Base-by-base conservation (phyloP, 495 filamentous ascomycete genomes). In the Parmelia sp. region DNA sequence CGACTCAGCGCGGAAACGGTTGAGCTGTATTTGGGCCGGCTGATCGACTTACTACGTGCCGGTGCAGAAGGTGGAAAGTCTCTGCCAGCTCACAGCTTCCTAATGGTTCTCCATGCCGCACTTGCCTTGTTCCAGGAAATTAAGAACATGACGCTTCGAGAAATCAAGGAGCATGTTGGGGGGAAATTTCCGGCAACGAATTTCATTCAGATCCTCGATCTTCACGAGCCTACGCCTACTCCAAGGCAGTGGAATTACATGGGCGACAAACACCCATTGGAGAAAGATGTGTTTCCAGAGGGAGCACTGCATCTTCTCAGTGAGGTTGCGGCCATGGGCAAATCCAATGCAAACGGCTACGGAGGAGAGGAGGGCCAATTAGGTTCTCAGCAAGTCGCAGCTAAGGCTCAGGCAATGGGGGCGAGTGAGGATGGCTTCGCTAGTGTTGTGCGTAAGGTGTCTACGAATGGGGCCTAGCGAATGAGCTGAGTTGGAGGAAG, bases 61-160 rank as follows among this genome's bases (percentile, higher is more conserved):
- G 84, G 88, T 1, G 85, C 87, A 0, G 81, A 80, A 0, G 82
- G 83, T 0, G 85, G 88, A 35, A 83, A 82, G 40, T 88, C 85
- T 42, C 79, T 88, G 12, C 88, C 88, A 12, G 84, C 90, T 3
- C 78, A 81, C 40, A 96, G 91, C 70, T 94, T 96, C 66, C 77
- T 88, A 4, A 81, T 90, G 55, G 86, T 96, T 36, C 74, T 96
- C 25, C 75, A 80, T 44, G 86, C 93, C 82, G 73, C 97, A 10
- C 83, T 84, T 36, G 84, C 80, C 7, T 89, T 89, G 84, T 95
- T 92, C 69, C 72, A 79, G 31, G 62, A 64, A 40, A 56, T 58
- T 33, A 64, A 64, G 40, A 29, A 64, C 56, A 45, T 49, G 55
- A 59, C 23, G 5, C 35, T 64, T n/a, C 25, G 45, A 23, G 29